These are phyloP conservation scores for Wickerhamiella sergipiensis DNA, from an alignment of 805 yeast genomes.

Conservation along the genomic window DNA sequence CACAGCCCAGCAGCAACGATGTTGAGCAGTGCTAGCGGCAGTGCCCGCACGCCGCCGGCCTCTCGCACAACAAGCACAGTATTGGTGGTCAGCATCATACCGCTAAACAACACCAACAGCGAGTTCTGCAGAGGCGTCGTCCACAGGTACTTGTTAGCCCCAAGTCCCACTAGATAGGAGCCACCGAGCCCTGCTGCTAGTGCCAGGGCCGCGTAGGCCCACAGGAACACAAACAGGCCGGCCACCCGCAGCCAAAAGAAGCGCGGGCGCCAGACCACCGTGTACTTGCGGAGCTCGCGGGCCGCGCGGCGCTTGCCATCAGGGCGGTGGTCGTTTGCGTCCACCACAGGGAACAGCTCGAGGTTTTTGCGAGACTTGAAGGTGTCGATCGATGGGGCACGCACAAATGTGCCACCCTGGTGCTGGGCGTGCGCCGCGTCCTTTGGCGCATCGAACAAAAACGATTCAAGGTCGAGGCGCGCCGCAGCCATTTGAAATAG, in stretches of 20 bases:
- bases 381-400: slow-evolving; percentile 80
- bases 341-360: slow-evolving; percentile 67
- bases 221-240: slow-evolving; percentile 32
- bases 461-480: slow-evolving; percentile 20
- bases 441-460: slow-evolving; percentile 27
- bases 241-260: slow-evolving; percentile 47
- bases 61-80: not conserved
- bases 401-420: slow-evolving; percentile 56
- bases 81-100: not conserved
- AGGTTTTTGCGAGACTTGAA: slow-evolving; percentile 46
- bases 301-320: slow-evolving; percentile 29
- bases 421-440: slow-evolving; percentile 27
- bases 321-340: slow-evolving; percentile 54
- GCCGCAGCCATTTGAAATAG: slow-evolving; percentile 5
- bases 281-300: slow-evolving; percentile 36
- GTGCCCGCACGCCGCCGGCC: not conserved
- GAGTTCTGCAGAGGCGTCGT: slow-evolving; percentile 1
- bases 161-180: not conserved
- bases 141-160: not conserved
- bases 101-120: slow-evolving; percentile 11
- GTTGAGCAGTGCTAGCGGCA: not conserved
- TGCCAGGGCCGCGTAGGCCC: slow-evolving; percentile 23
- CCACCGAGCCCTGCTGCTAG: not conserved
- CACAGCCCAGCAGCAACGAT: not conserved
- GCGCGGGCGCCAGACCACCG: slow-evolving; percentile 81